Evolutionary conservation across 106 monocot genomes (phyloP).

Genomic region (Acorus calamus): DNA sequence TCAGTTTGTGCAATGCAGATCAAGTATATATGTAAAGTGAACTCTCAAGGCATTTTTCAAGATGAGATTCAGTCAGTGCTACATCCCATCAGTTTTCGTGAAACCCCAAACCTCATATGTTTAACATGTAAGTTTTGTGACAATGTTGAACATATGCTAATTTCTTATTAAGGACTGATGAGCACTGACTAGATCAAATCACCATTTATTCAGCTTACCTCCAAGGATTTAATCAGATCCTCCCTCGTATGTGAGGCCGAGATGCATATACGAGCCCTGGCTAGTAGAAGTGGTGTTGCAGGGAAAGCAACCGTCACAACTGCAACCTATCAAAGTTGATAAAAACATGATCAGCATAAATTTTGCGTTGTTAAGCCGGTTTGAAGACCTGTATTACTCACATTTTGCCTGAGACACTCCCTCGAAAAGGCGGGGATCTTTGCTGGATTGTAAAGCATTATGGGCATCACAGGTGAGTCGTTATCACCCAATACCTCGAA

Average conservation of each 20-base stretch:
- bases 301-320: slow-evolving; percentile 77
- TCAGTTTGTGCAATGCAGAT: neutral
- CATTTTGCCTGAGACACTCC: slow-evolving; percentile 66
- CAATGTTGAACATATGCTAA: too few species aligned
- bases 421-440: slow-evolving; percentile 80
- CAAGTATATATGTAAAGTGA: neutral
- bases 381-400: slow-evolving; percentile 10
- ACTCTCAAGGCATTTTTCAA: too few species aligned
- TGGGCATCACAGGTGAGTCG: slow-evolving; percentile 79
- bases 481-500: slow-evolving; percentile 79
- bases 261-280: slow-evolving; percentile 74
- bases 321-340: slow-evolving; percentile 31
- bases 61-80: too few species aligned
- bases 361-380: too few species aligned
- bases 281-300: slow-evolving; percentile 69
- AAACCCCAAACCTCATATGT: too few species aligned
- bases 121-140: too few species aligned
- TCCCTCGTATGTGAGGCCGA: slow-evolving; percentile 72
- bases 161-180: too few species aligned
- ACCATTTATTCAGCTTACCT: slow-evolving; percentile 19
- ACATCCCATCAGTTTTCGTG: too few species aligned
- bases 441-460: slow-evolving; percentile 83
- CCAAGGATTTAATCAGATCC: slow-evolving; percentile 52
- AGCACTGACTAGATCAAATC: too few species aligned
- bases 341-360: too few species aligned